phyloP scores from a whole-genome alignment of 164 flowering plant species.

The Vitis riparia region DNA sequence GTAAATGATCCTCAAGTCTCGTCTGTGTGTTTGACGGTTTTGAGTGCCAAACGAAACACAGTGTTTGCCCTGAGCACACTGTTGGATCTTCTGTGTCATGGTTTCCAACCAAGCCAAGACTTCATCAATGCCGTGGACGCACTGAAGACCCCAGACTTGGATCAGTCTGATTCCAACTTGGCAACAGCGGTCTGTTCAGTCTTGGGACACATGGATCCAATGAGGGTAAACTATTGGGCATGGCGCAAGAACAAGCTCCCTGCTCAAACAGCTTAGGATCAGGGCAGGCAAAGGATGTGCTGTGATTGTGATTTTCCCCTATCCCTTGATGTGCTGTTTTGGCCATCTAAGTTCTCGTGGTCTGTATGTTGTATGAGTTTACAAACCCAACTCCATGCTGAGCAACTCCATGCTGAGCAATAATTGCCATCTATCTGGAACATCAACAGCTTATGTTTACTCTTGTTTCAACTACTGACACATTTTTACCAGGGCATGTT shows the following conservation, averaged over 20 bases:
- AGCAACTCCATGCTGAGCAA: too few species aligned
- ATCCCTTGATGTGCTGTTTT: not conserved
- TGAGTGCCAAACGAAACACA: constrained; percentile 34
- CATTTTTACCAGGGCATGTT: too few species aligned
- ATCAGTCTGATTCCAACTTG: constrained; percentile 31
- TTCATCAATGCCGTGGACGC: constrained; percentile 50
- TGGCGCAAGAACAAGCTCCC: constrained; percentile 76
- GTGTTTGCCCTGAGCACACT: constrained; percentile 75
- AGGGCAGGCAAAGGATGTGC: too few species aligned
- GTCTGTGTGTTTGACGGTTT: constrained; percentile 59
- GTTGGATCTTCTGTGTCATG: constrained; percentile 74
- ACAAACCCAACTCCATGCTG: too few species aligned
- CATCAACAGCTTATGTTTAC: too few species aligned
- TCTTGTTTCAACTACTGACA: too few species aligned
- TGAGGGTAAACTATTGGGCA: constrained; percentile 79
- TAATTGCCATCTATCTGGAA: too few species aligned
- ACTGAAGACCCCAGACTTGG: constrained; percentile 27
- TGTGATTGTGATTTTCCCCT: too few species aligned
- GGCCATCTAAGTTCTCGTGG: too few species aligned
- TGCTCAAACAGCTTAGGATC: constrained; percentile 13
- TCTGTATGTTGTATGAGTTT: too few species aligned
- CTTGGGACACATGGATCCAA: constrained; percentile 63
- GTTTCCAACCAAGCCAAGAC: constrained; percentile 58
- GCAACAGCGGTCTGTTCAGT: constrained; percentile 57
- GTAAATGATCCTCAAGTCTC: constrained; percentile 50